A percentile compares a stretch with the other conserved stretches of the same genome.
These are phyloP conservation scores for Rubia tinctorum DNA, from an alignment of 305 asterid genomes.

Conservation along the genomic window DNA sequence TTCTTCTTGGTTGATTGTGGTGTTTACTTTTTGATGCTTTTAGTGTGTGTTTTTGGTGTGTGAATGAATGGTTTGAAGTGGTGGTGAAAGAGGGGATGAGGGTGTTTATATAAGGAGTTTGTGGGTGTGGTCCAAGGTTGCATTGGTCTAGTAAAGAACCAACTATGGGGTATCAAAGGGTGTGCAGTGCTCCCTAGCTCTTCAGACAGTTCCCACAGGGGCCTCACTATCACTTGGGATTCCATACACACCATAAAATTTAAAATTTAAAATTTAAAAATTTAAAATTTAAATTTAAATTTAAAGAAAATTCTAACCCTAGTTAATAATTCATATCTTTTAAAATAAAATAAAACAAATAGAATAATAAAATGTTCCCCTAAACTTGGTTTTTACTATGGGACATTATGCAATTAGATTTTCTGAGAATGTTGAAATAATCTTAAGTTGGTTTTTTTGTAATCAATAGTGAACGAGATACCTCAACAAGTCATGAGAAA, in stretches of 20 bases:
- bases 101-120: conserved; percentile 26
- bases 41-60: background rate
- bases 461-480: too few species aligned
- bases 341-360: too few species aligned
- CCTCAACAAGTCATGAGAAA: too few species aligned
- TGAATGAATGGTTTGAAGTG: conserved; percentile 5
- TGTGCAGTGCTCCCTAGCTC: conserved; percentile 34
- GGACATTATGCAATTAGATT: too few species aligned
- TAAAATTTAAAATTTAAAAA: conserved; percentile 1
- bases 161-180: conserved; percentile 33
- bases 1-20: background rate
- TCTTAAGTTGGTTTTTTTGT: too few species aligned
- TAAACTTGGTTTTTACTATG: too few species aligned
- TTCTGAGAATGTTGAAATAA: too few species aligned
- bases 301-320: conserved; percentile 1
- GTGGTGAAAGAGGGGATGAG: background rate
- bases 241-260: conserved; percentile 15
- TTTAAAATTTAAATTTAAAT: conserved; percentile 6
- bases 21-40: background rate
- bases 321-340: background rate
- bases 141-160: conserved; percentile 33
- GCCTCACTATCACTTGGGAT: conserved; percentile 30
- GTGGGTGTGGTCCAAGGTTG: conserved; percentile 31
- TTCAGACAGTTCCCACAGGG: conserved; percentile 22
- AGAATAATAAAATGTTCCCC: too few species aligned